phyloP scores from a whole-genome alignment of 2,329 filamentous ascomycete genomes.

The Cladosporium velox region DNA sequence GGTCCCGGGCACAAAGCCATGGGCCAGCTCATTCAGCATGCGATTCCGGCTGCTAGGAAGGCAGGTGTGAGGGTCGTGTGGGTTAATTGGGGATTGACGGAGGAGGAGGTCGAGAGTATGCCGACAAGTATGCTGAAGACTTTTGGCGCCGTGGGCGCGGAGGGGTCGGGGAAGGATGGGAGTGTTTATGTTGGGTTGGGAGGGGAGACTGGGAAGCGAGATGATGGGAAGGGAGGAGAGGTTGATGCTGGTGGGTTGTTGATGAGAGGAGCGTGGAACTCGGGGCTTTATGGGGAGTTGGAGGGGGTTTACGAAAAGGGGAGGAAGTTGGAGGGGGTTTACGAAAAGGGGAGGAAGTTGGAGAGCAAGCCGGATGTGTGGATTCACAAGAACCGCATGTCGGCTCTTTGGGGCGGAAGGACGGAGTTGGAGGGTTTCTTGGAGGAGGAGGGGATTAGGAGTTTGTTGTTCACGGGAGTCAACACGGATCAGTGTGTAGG shows the following conservation, averaged over 20 bases:
- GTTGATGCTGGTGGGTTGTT: slow-evolving; percentile 50
- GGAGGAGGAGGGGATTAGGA: slow-evolving; percentile 45
- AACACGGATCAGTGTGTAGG: slow-evolving; percentile 65
- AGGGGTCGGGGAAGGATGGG: slow-evolving; percentile 28
- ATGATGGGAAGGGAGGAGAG: slow-evolving; percentile 44
- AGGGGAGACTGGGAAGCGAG: slow-evolving; percentile 32
- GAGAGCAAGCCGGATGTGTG: no score
- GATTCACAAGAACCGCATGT: slow-evolving; percentile 61
- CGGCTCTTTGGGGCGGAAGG: slow-evolving; percentile 54
- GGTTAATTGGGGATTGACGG: slow-evolving; percentile 61
- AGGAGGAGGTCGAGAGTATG: slow-evolving; percentile 53
- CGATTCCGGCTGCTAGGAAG: slow-evolving; percentile 52
- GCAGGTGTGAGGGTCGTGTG: slow-evolving; percentile 55
- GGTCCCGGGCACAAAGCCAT: slow-evolving; percentile 48
- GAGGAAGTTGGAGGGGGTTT: slow-evolving; percentile 44
- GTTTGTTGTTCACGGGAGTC: slow-evolving; percentile 59
- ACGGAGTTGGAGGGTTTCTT: slow-evolving; percentile 50
- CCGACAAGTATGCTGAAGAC: slow-evolving; percentile 52
- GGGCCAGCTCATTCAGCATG: slow-evolving; percentile 45
- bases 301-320: slow-evolving; percentile 41
- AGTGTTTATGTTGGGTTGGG: slow-evolving; percentile 38
- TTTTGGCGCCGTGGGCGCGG: slow-evolving; percentile 43
- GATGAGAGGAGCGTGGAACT: slow-evolving; percentile 60
- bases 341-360: slow-evolving; percentile 37
- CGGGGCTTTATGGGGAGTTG: slow-evolving; percentile 53